Evolutionary conservation across 1,284 basidiomycete genomes (phyloP).

Genomic region (Irpex rosettiformis): DNA sequence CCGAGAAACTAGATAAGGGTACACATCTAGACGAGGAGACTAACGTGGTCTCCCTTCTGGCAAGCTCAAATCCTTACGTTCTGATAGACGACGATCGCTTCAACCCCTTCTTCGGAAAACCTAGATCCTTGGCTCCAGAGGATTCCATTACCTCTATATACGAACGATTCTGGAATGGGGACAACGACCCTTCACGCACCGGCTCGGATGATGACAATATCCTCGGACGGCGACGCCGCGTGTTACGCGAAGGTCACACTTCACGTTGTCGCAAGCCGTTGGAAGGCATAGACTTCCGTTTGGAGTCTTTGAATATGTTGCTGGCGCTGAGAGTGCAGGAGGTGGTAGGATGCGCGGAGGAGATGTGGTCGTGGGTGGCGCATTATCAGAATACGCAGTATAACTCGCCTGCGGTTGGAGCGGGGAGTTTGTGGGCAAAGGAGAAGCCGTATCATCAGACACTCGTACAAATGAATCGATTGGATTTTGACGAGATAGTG

Average conservation of each 20-base stretch:
- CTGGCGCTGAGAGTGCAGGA: constrained; percentile 54
- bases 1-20: background rate
- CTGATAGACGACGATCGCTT: constrained; percentile 40
- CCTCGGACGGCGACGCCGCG: background rate
- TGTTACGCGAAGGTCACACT: background rate
- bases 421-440: background rate
- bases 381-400: constrained; percentile 32
- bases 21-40: constrained; percentile 17
- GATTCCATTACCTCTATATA: background rate
- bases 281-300: constrained; percentile 47
- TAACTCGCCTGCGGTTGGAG: background rate
- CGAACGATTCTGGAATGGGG: background rate
- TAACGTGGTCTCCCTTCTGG: constrained; percentile 21
- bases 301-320: constrained; percentile 55
- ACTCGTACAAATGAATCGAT: background rate
- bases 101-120: constrained; percentile 29
- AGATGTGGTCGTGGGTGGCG: constrained; percentile 73
- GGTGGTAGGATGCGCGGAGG: constrained; percentile 61
- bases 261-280: constrained; percentile 35
- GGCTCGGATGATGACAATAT: constrained; percentile 8
- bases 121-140: background rate
- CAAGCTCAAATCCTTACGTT: constrained; percentile 35
- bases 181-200: background rate
- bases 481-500: constrained; percentile 7
- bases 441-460: background rate